These are phyloP conservation scores for Penicillium sp. DNA, from an alignment of 2,329 filamentous ascomycete species.

Conservation along the genomic window DNA sequence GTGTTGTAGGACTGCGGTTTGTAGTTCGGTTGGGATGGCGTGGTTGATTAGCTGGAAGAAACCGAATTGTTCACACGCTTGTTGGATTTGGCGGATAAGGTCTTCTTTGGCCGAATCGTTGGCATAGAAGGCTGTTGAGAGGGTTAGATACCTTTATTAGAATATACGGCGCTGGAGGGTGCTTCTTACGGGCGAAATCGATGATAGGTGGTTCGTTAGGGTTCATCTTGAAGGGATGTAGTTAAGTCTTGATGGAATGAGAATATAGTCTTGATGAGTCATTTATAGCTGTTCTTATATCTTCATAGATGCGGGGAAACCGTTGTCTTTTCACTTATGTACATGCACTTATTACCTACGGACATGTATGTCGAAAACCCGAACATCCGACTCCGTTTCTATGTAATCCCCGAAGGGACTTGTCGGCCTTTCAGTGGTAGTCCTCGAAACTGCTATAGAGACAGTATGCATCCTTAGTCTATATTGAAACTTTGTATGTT, in stretches of 20 bases:
- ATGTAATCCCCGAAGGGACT: not conserved
- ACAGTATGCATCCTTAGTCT: not conserved
- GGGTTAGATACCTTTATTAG: not conserved
- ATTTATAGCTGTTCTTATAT: not conserved
- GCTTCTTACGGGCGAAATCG: not conserved
- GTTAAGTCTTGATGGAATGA: not conserved
- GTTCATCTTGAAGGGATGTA: not conserved
- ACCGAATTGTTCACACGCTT: constrained; percentile 41
- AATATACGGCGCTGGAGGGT: not conserved
- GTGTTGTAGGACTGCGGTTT: constrained; percentile 35
- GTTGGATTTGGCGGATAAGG: constrained; percentile 31
- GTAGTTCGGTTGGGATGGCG: constrained; percentile 36
- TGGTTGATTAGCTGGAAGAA: constrained; percentile 50
- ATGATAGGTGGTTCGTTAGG: not conserved
- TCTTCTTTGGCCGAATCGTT: constrained; percentile 1
- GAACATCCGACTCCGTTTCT: not conserved
- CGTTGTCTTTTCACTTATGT: not conserved
- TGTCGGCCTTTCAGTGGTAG: not conserved
- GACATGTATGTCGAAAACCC: not conserved
- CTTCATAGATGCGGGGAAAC: not conserved
- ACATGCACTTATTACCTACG: not conserved
- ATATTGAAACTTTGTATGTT: not conserved
- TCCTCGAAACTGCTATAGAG: not conserved
- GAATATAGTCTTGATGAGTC: not conserved
- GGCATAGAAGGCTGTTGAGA: not conserved